Conservation (phyloP, 768 basidiomycete genomes). For the Rhodotorula babjevae region DNA sequence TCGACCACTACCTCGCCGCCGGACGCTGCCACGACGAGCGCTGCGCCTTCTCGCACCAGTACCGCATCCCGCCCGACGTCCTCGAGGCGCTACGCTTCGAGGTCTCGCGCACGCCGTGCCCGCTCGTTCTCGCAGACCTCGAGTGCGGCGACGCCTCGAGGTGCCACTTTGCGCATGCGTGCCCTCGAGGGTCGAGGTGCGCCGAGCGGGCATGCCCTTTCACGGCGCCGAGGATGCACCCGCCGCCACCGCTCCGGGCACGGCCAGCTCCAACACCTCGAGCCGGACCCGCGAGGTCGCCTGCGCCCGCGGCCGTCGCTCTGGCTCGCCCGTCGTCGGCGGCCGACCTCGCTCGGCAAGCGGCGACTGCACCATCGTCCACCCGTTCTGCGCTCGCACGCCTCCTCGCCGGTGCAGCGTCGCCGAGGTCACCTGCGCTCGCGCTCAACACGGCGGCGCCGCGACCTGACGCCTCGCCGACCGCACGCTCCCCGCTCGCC, state of each 20-base stretch:
- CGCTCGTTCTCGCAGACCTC: neutral
- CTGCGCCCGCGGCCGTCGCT: too few species aligned
- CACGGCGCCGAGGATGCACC: slow-evolving; percentile 4
- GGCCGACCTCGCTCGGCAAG: neutral
- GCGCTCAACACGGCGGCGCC: too few species aligned
- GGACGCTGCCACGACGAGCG: slow-evolving; percentile 3
- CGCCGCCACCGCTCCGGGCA: neutral
- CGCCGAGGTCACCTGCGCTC: too few species aligned
- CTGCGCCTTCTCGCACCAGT: slow-evolving; percentile 10
- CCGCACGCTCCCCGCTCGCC: too few species aligned
- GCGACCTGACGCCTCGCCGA: too few species aligned
- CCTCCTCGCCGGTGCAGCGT: neutral
- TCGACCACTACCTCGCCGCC: slow-evolving; percentile 12
- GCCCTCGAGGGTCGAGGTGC: neutral
- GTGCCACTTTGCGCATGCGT: slow-evolving; percentile 12
- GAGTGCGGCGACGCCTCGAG: neutral
- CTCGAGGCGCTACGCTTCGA: slow-evolving; percentile 10
- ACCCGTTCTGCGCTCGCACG: neutral
- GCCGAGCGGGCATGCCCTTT: neutral
- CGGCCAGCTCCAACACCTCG: neutral
- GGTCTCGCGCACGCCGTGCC: slow-evolving; percentile 3
- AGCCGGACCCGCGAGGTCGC: neutral
- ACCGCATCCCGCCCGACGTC: neutral
- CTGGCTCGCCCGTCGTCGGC: neutral
- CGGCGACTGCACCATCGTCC: neutral